Conservation (phyloP, 139 green algal genomes). For the Closterium sp. region DNA sequence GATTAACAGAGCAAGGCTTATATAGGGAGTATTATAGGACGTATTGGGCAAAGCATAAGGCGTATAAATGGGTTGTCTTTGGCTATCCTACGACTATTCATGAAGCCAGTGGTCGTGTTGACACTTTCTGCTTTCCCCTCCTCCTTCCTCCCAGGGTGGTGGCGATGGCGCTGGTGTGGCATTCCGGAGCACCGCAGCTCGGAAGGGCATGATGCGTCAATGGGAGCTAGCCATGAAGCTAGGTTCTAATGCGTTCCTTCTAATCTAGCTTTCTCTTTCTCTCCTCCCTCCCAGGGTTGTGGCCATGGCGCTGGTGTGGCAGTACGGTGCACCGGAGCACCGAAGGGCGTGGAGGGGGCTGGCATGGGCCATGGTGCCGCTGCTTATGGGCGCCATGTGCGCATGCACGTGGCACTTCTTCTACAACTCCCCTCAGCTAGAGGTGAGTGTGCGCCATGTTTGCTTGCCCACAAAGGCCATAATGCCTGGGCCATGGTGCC, state of each 20-base stretch:
- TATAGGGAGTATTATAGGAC: too few relatives aligned
- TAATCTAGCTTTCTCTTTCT: too few relatives aligned
- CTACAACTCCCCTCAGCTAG: slow-evolving; percentile 50
- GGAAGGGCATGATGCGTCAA: slow-evolving; percentile 13
- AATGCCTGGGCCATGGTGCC: neutral
- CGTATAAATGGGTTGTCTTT: too few relatives aligned
- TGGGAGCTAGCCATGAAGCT: too few relatives aligned
- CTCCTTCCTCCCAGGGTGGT: slow-evolving; percentile 18
- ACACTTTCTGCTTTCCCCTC: too few relatives aligned
- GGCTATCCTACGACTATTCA: too few relatives aligned
- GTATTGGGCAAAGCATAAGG: too few relatives aligned
- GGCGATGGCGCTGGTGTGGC: slow-evolving; percentile 35
- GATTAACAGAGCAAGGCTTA: too few relatives aligned
- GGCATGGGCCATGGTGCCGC: slow-evolving; percentile 42
- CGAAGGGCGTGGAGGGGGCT: slow-evolving; percentile 24
- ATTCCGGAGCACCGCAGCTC: slow-evolving; percentile 1
- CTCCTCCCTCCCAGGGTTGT: slow-evolving; percentile 15
- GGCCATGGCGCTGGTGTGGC: slow-evolving; percentile 37
- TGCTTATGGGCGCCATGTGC: slow-evolving; percentile 53
- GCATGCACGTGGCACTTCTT: slow-evolving; percentile 58
- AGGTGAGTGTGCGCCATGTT: slow-evolving; percentile 41
- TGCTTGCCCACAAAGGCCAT: too few relatives aligned
- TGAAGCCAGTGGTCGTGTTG: too few relatives aligned
- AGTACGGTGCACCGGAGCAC: slow-evolving; percentile 10
- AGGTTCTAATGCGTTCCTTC: too few relatives aligned